phyloP scores from a whole-genome alignment of 176 grass and related monocot genomes.

The Leersia perrieri region DNA sequence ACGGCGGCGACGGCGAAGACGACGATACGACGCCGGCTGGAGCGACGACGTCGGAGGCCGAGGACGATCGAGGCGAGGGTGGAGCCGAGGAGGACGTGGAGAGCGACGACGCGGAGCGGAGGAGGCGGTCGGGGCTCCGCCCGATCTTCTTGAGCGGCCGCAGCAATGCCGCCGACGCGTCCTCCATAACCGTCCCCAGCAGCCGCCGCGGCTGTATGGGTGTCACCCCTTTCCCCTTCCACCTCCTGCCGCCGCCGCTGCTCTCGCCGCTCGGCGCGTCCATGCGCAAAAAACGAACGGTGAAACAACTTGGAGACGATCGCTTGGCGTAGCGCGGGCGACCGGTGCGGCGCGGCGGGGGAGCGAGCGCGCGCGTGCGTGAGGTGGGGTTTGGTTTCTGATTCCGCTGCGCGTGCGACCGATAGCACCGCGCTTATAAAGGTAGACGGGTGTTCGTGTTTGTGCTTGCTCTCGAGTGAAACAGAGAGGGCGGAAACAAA shows the following conservation, averaged over 20 bases:
- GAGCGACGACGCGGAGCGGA: constrained; percentile 31
- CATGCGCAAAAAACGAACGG: constrained; percentile 5
- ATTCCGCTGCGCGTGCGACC: constrained; percentile 26
- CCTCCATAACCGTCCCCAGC: constrained; percentile 44
- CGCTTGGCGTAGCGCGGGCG: not conserved
- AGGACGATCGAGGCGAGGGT: constrained; percentile 43
- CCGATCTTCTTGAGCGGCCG: constrained; percentile 67
- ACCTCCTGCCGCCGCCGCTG: constrained; percentile 25
- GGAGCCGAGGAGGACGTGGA: constrained; percentile 41
- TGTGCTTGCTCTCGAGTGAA: not conserved
- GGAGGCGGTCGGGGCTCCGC: constrained; percentile 43
- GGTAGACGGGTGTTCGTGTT: too few relatives aligned
- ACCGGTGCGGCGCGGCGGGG: constrained; percentile 5
- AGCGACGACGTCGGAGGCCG: constrained; percentile 22
- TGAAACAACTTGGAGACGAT: not conserved
- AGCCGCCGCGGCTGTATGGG: constrained; percentile 55
- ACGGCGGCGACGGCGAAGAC: constrained; percentile 10
- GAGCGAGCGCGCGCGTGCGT: not conserved
- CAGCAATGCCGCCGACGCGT: constrained; percentile 39
- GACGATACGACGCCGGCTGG: not conserved
- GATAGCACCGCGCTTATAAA: constrained; percentile 29
- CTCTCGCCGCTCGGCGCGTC: constrained; percentile 34
- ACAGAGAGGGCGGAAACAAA: not conserved
- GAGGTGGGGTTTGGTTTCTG: constrained; percentile 28
- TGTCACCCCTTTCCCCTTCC: constrained; percentile 44